Base-by-base conservation (phyloP, 2,329 filamentous ascomycete genomes). In the Aspergillus persii region DNA sequence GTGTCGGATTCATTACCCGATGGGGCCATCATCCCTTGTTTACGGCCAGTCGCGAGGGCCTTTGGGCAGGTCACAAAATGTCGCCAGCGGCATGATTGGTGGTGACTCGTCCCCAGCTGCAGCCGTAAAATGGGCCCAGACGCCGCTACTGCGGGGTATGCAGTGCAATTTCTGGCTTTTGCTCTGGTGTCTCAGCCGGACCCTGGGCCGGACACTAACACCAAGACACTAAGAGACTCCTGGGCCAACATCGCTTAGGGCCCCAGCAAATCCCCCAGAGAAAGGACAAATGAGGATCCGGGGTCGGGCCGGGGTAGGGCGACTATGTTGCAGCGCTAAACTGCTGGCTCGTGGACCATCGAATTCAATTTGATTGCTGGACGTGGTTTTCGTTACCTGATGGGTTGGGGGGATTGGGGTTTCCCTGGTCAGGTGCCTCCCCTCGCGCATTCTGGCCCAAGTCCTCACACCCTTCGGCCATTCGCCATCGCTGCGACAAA, bases 201-300 rank as follows among this genome's bases (percentile, higher is more conserved):
- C 50, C 39, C 39, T 50, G 58, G 48, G 26, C 47, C 50, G 51
- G 51, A 46, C 54, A 9, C 51, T 41, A 41, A 15, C 18, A 23
- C 18, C 2, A 23, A 23, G 18, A 23, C 18, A 47, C 44, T 50
- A 50, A 48, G 53, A 53, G 18, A 50, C 36, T n/a, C n/a, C 29
- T 41, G 48, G 44, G 31, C 53, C 12, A 36, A 33, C 55, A 31
- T 52, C 56, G 54, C 59, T 56, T 59, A 36, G 44, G 29, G 23
- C 27, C 23, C 8, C 1, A 23, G 44, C 46, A 44, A 54, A 50
- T 53, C 52, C 46, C 56, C 61, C 55, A 29, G 26, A 56, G 53
- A 12, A 48, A 47, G 59, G 56, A 50, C 63, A 63, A 66, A 67
- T 67, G 63, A 66, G 65, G 62, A 62, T 67, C 62, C 59, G 65